Evolutionary conservation across 2,329 filamentous ascomycete genomes (phyloP), one percentile per base, ranked within the genome.

Genomic region (Ceratocystis colombiana): DNA sequence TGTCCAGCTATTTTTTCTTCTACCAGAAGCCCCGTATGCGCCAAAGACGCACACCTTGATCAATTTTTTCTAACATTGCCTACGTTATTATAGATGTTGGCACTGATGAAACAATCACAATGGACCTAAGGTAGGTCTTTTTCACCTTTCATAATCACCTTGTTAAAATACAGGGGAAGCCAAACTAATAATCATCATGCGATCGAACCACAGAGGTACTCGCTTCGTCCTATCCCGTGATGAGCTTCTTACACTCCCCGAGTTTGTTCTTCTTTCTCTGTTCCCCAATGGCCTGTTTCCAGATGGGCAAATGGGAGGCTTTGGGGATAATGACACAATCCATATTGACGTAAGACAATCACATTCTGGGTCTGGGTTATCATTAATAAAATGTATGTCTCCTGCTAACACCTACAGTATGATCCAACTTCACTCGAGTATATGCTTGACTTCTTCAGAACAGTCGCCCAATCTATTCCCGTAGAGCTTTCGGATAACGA

Each of bases 231-330:
- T 99, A 62, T 97, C 93, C 15, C 83, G 94, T 74, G 94, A 99
- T 73, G 94, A 99, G 76, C 83, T 99, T 64, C 80, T 99, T 70
- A 99, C 94, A 8, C 82, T 99, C 62, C 94, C 94, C 64, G 94
- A 99, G 79, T 99, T 99, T 73, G 94, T 99, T 59, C 83, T 99
- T 57, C 80, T 99, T 50, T 99, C 94, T n/a, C 82, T 99, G 50
- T 99, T 99, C 72, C 94, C 94, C 48, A 99, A 99, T 74, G 94
- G 94, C n/a, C 82, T 99, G 28, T 91, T 99, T 69, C 94, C 94
- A 4, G 94, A 99, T 75, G 92, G 93, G 17, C 93, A 97, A 73
- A 89, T 96, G 85, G 94, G 90, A 73, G 88, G 89, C 64, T 96
- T 93, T 75, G 85, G 91, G 70, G 94, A 97, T 72, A 89, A 89